Percentiles rank a stretch among this genome's conserved stretches.
Evolutionary conservation across 768 basidiomycete species (phyloP).

Genomic region (Tylopilus felleus): DNA sequence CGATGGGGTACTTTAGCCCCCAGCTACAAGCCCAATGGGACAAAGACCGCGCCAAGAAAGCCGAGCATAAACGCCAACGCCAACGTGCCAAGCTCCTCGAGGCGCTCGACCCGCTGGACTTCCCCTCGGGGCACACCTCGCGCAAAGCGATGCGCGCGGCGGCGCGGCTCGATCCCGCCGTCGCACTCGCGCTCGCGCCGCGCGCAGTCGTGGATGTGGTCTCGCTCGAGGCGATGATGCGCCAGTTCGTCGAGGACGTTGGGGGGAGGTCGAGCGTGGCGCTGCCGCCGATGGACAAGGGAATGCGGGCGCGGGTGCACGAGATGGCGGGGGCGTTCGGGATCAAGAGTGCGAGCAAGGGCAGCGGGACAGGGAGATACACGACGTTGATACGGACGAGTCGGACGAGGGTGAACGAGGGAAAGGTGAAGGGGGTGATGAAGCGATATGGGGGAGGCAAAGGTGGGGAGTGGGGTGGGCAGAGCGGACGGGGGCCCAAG

Average conservation of each 20-base stretch:
- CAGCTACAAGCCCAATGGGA: conserved; percentile 72
- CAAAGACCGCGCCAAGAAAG: conserved; percentile 80
- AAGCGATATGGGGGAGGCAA: conserved; percentile 32
- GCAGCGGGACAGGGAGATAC: conserved; percentile 65
- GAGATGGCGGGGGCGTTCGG: conserved; percentile 76
- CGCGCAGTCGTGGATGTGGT: conserved; percentile 60
- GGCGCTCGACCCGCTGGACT: conserved; percentile 59
- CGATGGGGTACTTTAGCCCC: conserved; percentile 40
- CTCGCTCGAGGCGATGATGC: conserved; percentile 68
- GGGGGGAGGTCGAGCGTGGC: conserved; percentile 52
- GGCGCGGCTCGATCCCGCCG: conserved; percentile 43
- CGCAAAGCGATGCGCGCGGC: conserved; percentile 65
- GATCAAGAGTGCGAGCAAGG: conserved; percentile 75
- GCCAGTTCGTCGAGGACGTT: conserved; percentile 60
- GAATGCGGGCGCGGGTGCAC: conserved; percentile 69
- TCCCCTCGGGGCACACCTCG: conserved; percentile 29
- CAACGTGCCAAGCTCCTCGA: conserved; percentile 50
- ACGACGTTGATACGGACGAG: conserved; percentile 73
- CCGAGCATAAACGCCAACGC: conserved; percentile 65
- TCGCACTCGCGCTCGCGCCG: conserved; percentile 27
- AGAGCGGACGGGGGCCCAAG: background rate
- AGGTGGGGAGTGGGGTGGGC: background rate
- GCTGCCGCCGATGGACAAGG: conserved; percentile 77
- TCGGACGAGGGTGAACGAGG: conserved; percentile 59
- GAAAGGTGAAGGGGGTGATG: conserved; percentile 50